Base-by-base conservation (phyloP, 108 stramenopile species). In the Discostella stelligeroides region DNA sequence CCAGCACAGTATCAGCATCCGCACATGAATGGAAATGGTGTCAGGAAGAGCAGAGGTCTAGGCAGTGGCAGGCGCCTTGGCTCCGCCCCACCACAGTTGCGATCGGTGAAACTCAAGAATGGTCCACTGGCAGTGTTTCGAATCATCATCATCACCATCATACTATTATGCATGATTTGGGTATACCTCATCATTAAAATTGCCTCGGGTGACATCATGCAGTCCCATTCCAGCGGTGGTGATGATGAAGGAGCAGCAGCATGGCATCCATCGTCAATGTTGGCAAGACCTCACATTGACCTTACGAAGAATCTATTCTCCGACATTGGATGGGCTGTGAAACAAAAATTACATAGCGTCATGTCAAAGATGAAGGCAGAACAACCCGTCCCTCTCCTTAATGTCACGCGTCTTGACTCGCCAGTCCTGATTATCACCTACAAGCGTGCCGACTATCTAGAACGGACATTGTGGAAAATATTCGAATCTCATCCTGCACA, bases 371-470 rank as follows among this genome's bases (percentile, higher is more conserved):
- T 70, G 34, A 34, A 34, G 34, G 6, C 5, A 34, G 34, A 34
- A 24, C 60, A 51, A 39, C 29, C 43, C 17, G 39, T 55, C 1
- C 68, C 74, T 4, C 51, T 77, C 18, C 40, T 77, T 27, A 56
- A 77, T 53, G 46, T 60, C 0, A n/a, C 62, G 5, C 24, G 49
- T 6, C 69, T 77, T 63, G 84, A 83, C 40, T 91, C 90, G 0
- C 91, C 91, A 6, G 60, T 97, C 21, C 75, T 97, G 20, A 79
- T 97, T 9, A 84, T 95, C 17, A 90, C 92, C 10, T 95, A 66
- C 71, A 69, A 92, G 18, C 79, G 96, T 23, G 88, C 92, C 14
- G 75, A 88, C 24, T 94, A 94, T 58, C 73, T 97, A 28, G 62
- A 73, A 27, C 46, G 78, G 51, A 82, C 94, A 28, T 77, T 97